These are phyloP conservation scores for Dovyalis caffra DNA, from an alignment of 345 rosid species.

Conservation along the genomic window DNA sequence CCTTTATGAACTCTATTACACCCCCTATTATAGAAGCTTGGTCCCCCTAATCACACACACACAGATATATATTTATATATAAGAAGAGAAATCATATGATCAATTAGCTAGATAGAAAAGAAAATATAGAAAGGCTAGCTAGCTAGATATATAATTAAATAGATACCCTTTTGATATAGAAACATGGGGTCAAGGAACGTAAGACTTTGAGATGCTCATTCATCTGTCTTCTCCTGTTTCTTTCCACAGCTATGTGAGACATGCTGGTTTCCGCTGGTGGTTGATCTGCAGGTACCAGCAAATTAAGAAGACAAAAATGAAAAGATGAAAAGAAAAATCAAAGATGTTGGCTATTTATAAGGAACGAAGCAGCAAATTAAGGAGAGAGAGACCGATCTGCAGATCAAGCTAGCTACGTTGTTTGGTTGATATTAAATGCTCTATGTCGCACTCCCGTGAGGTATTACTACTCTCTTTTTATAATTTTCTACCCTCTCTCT, in stretches of 20 bases:
- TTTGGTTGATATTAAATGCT: constrained; percentile 45
- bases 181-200: constrained; percentile 87
- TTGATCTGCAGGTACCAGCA: not conserved
- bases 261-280: constrained; percentile 17
- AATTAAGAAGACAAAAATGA: too few relatives aligned
- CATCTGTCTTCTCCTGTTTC: constrained; percentile 95
- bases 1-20: constrained; percentile 85
- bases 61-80: too few relatives aligned
- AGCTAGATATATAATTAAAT: not conserved
- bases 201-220: constrained; percentile 85
- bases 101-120: not conserved
- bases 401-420: not conserved
- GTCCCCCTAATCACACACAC: constrained; percentile 53
- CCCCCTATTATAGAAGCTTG: constrained; percentile 97
- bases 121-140: not conserved
- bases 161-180: constrained; percentile 85
- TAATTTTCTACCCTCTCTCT: not conserved
- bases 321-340: not conserved
- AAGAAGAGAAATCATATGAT: not conserved
- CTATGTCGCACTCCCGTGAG: constrained; percentile 60
- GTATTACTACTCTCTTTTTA: constrained; percentile 11
- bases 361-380: too few relatives aligned
- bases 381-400: not conserved
- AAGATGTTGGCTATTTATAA: constrained; percentile 20
- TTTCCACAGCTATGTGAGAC: constrained; percentile 90